Evolutionary conservation across 2,329 filamentous ascomycete genomes (phyloP), one percentile per base, ranked within the genome.

Genomic region (Chaetomiaceae sp.): DNA sequence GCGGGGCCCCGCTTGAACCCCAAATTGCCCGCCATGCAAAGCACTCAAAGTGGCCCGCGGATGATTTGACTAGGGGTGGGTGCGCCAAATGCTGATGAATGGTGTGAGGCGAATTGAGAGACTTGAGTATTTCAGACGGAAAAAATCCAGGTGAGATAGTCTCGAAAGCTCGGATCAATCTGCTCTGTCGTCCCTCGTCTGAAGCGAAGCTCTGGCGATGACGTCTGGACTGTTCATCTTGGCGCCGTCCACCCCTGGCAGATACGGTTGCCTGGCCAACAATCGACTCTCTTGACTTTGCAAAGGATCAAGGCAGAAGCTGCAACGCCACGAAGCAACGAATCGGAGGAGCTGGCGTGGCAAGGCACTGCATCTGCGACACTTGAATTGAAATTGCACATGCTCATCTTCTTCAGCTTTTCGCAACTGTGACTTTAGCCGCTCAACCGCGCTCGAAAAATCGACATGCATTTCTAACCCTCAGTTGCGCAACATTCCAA

Each of bases 261-360:
- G 49, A 50, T 48, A 40, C 6, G 20, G 56, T 58, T 58, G 51
- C 51, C 50, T 45, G n/a, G 54, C 37, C 56, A 56, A 57, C 56
- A 52, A 50, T 53, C 53, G 27, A 45, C 15, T 51, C 42, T 50
- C 50, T 45, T 48, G 44, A 24, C 39, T 53, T 32, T 30, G 12
- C n/a, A n/a, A 12, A 32, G 42, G 47, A 44, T 45, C 44, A 32
- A 32, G 45, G 40, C 37, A 37, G 27, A 20, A 15, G 11, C 14
- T 34, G 27, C 41, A 12, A 38, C 38, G n/a, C 38, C n/a, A 33
- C 15, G 26, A 22, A 7, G 30, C 49, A 42, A 33, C 42, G 38
- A 53, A 50, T 51, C 49, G 50, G 45, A 38, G n/a, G 20, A 44
- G 47, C 49, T 47, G 29, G 3, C 29, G 12, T 32, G 29, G 29